These are phyloP conservation scores for Fusarium nanum DNA, from an alignment of 2,329 filamentous ascomycete species.

Conservation along the genomic window DNA sequence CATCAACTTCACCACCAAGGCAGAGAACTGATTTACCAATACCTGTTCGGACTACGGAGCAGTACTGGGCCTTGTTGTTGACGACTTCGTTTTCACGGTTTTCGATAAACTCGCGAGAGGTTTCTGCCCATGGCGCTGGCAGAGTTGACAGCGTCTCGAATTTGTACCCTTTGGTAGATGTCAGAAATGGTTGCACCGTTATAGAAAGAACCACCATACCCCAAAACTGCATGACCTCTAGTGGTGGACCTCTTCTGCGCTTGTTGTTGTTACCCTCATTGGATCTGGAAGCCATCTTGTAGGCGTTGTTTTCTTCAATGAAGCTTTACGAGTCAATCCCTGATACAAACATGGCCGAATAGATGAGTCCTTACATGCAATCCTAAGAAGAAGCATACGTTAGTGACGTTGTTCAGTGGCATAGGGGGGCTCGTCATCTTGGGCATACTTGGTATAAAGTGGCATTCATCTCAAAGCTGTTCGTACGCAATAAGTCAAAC, in stretches of 20 bases:
- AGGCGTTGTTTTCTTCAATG: constrained; percentile 88
- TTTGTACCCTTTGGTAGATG: constrained; percentile 78
- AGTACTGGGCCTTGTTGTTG: constrained; percentile 94
- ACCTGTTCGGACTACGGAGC: constrained; percentile 89
- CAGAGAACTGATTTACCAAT: constrained; percentile 81
- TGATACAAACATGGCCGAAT: background rate
- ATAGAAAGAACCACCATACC: constrained; percentile 60
- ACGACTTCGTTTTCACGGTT: constrained; percentile 76
- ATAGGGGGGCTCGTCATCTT: constrained; percentile 20
- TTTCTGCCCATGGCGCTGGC: constrained; percentile 78
- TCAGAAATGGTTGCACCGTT: background rate
- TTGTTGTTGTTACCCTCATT: constrained; percentile 59
- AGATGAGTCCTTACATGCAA: constrained; percentile 60
- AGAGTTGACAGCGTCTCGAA: constrained; percentile 90
- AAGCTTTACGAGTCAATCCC: constrained; percentile 67
- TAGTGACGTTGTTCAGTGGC: background rate
- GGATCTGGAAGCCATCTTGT: constrained; percentile 72
- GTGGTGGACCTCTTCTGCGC: constrained; percentile 60
- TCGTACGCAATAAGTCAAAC: constrained; percentile 32
- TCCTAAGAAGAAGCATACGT: constrained; percentile 53
- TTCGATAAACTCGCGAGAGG: constrained; percentile 82
- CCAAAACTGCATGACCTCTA: constrained; percentile 93
- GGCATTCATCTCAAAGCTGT: constrained; percentile 94
- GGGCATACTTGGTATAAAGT: constrained; percentile 85
- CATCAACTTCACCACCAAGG: constrained; percentile 94